Evolutionary conservation across 192 early-diverging fungal genomes (phyloP).

Genomic region (Coemansia sp.): DNA sequence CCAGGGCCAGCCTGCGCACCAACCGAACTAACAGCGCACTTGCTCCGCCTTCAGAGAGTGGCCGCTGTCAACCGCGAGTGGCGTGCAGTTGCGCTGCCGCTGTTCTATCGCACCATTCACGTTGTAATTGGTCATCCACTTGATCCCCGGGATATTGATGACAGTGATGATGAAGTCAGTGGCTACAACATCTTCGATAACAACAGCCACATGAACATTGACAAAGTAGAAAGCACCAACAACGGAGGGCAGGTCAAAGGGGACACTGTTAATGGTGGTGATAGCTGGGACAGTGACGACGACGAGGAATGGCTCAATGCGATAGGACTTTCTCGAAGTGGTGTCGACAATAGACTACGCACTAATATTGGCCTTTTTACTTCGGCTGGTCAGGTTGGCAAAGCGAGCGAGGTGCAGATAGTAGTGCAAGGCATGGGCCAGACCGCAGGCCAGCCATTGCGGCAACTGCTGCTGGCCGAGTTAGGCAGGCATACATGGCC

Average conservation of each 20-base stretch:
- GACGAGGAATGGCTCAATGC: neutral
- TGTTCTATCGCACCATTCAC: conserved; percentile 3
- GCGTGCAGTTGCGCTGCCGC: conserved; percentile 8
- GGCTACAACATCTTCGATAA: neutral
- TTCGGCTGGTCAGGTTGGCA: neutral
- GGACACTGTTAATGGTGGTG: too few relatives aligned
- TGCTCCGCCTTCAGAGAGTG: neutral
- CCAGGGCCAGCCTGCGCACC: neutral
- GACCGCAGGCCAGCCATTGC: neutral
- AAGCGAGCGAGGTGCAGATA: conserved; percentile 8
- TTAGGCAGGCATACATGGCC: neutral
- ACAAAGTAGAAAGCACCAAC: too few relatives aligned
- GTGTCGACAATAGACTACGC: neutral
- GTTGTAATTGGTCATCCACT: neutral
- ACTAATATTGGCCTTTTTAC: neutral
- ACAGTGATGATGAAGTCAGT: neutral
- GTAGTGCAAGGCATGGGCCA: neutral
- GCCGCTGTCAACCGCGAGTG: conserved; percentile 12
- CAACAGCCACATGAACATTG: too few relatives aligned
- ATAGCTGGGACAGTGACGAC: neutral
- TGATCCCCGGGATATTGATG: neutral
- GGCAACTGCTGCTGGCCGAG: neutral
- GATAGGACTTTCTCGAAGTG: neutral
- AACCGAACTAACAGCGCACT: neutral
- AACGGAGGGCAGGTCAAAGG: too few relatives aligned